phyloP scores from a whole-genome alignment of 768 basidiomycete genomes.

The Rhodosporidiobolus odoratus region DNA sequence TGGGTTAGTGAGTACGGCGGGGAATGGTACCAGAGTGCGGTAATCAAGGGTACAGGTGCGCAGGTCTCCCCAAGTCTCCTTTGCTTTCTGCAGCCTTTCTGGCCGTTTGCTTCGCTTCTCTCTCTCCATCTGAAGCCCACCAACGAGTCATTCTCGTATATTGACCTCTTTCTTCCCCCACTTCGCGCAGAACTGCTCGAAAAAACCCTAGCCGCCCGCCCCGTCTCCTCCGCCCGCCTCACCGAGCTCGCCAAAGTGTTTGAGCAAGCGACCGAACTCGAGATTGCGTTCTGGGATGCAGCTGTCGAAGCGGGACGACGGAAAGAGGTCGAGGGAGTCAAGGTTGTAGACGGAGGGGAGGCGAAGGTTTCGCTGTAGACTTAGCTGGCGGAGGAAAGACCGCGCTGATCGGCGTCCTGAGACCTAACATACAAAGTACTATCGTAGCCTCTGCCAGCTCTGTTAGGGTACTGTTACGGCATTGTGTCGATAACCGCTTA shows the following conservation, averaged over 20 bases:
- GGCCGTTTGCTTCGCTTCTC: no score
- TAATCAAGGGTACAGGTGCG: constrained; percentile 67
- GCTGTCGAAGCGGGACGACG: constrained; percentile 47
- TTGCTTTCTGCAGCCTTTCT: not conserved
- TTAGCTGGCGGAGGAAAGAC: no score
- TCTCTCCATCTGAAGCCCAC: constrained; percentile 4
- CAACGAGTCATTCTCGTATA: not conserved
- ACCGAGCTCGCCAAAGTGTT: constrained; percentile 67
- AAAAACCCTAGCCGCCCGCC: constrained; percentile 56
- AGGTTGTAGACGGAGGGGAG: not conserved
- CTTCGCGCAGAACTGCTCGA: constrained; percentile 64
- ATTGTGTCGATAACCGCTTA: no score
- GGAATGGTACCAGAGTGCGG: constrained; percentile 64
- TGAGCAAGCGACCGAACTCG: constrained; percentile 67
- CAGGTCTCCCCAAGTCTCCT: not conserved
- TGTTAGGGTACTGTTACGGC: no score
- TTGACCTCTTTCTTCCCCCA: not conserved
- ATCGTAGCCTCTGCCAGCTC: no score
- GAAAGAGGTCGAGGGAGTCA: not conserved
- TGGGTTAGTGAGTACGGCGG: constrained; percentile 65
- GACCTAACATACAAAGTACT: no score
- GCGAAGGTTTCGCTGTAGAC: not conserved
- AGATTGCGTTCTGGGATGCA: constrained; percentile 84
- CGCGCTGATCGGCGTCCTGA: no score
- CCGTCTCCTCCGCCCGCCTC: constrained; percentile 59